These are phyloP conservation scores for Conringia planisiliqua DNA, from an alignment of 345 rosid species.

Conservation along the genomic window DNA sequence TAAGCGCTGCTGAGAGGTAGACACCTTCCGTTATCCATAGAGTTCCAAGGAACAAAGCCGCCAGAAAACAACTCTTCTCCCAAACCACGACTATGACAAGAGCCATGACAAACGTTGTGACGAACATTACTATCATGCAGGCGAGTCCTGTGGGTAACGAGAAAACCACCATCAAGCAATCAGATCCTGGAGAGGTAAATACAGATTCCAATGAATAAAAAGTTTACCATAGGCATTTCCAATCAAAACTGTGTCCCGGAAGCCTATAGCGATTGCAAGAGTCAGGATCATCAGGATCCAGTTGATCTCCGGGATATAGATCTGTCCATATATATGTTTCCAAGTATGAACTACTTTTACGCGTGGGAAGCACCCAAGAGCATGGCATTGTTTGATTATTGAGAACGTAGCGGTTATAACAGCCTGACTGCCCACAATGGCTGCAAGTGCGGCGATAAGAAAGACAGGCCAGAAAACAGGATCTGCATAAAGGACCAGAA, in stretches of 20 bases:
- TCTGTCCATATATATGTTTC: conserved; percentile 79
- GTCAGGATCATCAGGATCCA: conserved; percentile 95
- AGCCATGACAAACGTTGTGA: conserved; percentile 89
- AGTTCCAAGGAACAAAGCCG: conserved; percentile 55
- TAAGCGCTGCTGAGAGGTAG: conserved; percentile 80
- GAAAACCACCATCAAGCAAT: conserved; percentile 19
- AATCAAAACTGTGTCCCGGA: conserved; percentile 66
- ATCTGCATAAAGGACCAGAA: conserved; percentile 44
- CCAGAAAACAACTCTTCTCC: conserved; percentile 58
- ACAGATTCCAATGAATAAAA: neutral
- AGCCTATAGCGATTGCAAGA: conserved; percentile 74
- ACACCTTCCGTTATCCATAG: conserved; percentile 75
- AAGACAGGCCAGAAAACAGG: conserved; percentile 86
- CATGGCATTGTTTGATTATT: conserved; percentile 84
- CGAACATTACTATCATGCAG: conserved; percentile 77
- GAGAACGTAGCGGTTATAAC: conserved; percentile 88
- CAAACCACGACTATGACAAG: conserved; percentile 79
- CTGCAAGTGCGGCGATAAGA: conserved; percentile 85
- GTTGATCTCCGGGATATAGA: conserved; percentile 93
- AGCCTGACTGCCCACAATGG: conserved; percentile 90
- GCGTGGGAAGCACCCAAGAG: conserved; percentile 95
- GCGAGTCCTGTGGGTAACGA: conserved; percentile 67
- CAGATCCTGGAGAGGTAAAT: conserved; percentile 18
- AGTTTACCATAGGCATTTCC: conserved; percentile 93
- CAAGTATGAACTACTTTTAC: conserved; percentile 93